Evolutionary conservation across 2,329 filamentous ascomycete genomes (phyloP), one percentile per base, ranked within the genome.

Genomic region (Colletotrichum graminicola): DNA sequence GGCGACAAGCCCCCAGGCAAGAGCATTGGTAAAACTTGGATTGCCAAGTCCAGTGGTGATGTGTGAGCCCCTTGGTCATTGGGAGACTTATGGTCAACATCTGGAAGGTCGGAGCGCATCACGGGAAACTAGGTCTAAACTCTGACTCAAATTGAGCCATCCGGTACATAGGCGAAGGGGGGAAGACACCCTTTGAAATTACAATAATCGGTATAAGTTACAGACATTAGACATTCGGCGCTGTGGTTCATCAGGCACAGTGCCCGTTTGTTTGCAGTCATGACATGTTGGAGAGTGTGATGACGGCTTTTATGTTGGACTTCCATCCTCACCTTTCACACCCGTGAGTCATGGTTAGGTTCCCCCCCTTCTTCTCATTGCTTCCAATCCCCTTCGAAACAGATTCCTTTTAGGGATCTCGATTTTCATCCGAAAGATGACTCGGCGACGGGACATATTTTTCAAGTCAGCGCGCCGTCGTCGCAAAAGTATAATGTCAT

Each of bases 211-310:
- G 21, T 47, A 12, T 34, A 67, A 2, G 18, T 39, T 23, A n/a
- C 41, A 41, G 32, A 12, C 7, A 26, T 49, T 6, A 21, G 11
- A 23, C 26, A 62, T 39, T 1, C 21, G 43, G 39, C 34, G 21
- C n/a, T 26, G 51, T 7, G 36, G 43, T 62, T 57, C 63, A 52
- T 62, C 64, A 57, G 51, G 56, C 56, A 67, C 32, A 39, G 12
- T 5, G 26, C 41, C 11, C 8, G 57, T 60, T 41, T 66, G 41
- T 60, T 26, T 62, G 56, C 57, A 43, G 18, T 43, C 36, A 45
- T 56, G 56, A 62, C 64, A 57, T 61, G 55, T 41, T 61, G 41
- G 67, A 54, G 36, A 45, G n/a, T 39, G 52, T 60, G 47, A 36
- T 21, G 47, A 39, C 34, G 5, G 43, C 43, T 32, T 32, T 21